A percentile compares a stretch with the other conserved stretches of the same genome.
These are phyloP conservation scores for Talaromyces funiculosus DNA, from an alignment of 2,329 filamentous ascomycete species.

Conservation along the genomic window DNA sequence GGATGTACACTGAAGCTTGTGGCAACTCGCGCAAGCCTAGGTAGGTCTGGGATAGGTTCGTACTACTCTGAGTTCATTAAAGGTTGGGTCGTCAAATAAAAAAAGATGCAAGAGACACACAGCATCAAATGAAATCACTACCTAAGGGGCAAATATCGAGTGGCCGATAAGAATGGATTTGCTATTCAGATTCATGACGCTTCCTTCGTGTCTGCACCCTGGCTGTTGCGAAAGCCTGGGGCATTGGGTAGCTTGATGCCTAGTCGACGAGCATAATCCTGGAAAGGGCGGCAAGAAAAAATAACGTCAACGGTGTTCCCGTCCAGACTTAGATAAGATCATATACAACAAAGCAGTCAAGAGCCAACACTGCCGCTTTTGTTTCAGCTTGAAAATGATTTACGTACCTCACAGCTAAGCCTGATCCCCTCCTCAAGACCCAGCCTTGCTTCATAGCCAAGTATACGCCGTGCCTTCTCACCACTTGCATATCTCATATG, in stretches of 20 bases:
- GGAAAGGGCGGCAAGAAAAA: background rate
- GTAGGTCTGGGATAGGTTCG: background rate
- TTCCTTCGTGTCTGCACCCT: background rate
- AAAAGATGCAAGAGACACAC: background rate
- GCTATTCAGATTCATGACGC: background rate
- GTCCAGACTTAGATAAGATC: conserved; percentile 31
- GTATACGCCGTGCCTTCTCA: conserved; percentile 45
- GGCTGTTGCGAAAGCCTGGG: background rate
- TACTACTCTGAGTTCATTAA: no score
- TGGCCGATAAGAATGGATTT: background rate
- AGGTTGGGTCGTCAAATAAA: no score
- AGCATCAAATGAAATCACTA: background rate
- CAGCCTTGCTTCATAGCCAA: conserved; percentile 50
- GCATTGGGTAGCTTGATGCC: conserved; percentile 20
- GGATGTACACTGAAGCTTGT: background rate
- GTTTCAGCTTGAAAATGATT: conserved; percentile 12
- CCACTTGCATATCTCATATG: conserved; percentile 50
- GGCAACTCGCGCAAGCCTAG: background rate
- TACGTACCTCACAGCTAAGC: conserved; percentile 42
- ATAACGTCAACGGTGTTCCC: conserved; percentile 32
- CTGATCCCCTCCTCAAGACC: conserved; percentile 48
- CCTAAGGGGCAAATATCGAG: background rate
- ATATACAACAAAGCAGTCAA: background rate
- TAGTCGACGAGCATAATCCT: conserved; percentile 31
- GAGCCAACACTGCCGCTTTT: background rate